Evolutionary conservation across 352 stramenopile genomes (phyloP), one percentile per base, ranked within the genome.

Genomic region (Globisporangium cystogenes): DNA sequence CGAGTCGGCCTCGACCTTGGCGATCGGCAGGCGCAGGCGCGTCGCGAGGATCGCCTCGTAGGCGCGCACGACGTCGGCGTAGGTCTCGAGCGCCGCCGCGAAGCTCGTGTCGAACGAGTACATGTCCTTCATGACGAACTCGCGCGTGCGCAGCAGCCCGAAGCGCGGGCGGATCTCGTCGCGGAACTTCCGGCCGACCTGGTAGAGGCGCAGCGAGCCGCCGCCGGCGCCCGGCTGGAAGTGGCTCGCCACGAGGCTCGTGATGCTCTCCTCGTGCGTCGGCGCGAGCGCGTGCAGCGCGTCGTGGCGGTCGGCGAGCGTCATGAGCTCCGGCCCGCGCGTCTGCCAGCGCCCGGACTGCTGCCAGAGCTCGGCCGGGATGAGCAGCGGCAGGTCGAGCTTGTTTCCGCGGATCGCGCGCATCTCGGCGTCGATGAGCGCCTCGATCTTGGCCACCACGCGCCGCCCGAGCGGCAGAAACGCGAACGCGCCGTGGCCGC

Each of bases 121-220:
- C 69, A 95, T 87, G 69, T 96, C 87, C 68, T 96, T 96, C 87
- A 96, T 96, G 49, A 96, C 47, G 47, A 96, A 96, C 64, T 96
- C 87, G 24, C 86, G 67, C 12, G 78, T 83, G 20, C 87, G 70
- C 51, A 96, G 62, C 7, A 96, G 68, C 0, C 87, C 87, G 51
- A 95, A 95, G 47, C 87, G 65, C 26, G 87, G 86, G 0, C 87
- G 86, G 45, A 93, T 88, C 59, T 96, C 87, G 59, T 96, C 87
- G 36, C 87, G 80, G 57, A 92, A 96, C 62, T 96, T 96, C 53
- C 68, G 79, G 46, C 80, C 79, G 43, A 96, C 77, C 71, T 96
- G 87, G 59, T 96, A 96, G 54, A 96, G 20, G 0, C 81, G 68
- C 31, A 95, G 55, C 31, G 84, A 90, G 12, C 56, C 56, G 21